Evolutionary conservation across 1,284 basidiomycete genomes (phyloP).

Genomic region (Malassezia globosa): DNA sequence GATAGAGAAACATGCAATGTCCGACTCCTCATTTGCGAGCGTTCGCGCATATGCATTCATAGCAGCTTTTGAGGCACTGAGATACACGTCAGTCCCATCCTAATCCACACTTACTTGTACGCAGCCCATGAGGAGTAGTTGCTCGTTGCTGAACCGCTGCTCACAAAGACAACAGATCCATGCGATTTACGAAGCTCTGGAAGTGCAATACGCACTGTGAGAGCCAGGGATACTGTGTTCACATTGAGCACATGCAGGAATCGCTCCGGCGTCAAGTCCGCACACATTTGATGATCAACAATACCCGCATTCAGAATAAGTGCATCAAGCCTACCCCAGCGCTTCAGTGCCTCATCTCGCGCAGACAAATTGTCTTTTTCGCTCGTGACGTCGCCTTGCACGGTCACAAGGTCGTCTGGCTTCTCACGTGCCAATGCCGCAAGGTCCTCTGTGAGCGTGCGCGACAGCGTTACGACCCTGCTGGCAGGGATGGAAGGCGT

Average conservation of each 20-base stretch:
- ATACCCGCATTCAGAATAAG: conserved; percentile 69
- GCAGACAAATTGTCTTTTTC: conserved; percentile 56
- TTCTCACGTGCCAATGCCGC: conserved; percentile 51
- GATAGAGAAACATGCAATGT: conserved; percentile 62
- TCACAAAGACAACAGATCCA: conserved; percentile 65
- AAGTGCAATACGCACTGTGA: conserved; percentile 57
- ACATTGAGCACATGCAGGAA: conserved; percentile 57
- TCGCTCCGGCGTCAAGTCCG: conserved; percentile 52
- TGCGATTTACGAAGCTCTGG: conserved; percentile 56
- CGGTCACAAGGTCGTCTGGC: conserved; percentile 32
- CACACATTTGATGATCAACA: conserved; percentile 48
- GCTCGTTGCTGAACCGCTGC: conserved; percentile 66
- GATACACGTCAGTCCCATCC: neutral
- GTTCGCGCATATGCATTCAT: conserved; percentile 72
- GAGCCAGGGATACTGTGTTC: conserved; percentile 71
- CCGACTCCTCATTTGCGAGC: conserved; percentile 65
- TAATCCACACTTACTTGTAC: conserved; percentile 53
- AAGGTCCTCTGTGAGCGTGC: conserved; percentile 59
- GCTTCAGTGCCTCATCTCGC: conserved; percentile 55
- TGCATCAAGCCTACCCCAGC: conserved; percentile 59
- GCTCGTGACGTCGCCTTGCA: conserved; percentile 57
- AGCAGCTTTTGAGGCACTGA: conserved; percentile 54
- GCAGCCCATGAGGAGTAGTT: conserved; percentile 61
- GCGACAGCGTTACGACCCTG: conserved; percentile 64
- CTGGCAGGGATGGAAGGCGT: conserved; percentile 33